Conservation (phyloP, 2,329 filamentous ascomycete species). For the Fusarium sp. region DNA sequence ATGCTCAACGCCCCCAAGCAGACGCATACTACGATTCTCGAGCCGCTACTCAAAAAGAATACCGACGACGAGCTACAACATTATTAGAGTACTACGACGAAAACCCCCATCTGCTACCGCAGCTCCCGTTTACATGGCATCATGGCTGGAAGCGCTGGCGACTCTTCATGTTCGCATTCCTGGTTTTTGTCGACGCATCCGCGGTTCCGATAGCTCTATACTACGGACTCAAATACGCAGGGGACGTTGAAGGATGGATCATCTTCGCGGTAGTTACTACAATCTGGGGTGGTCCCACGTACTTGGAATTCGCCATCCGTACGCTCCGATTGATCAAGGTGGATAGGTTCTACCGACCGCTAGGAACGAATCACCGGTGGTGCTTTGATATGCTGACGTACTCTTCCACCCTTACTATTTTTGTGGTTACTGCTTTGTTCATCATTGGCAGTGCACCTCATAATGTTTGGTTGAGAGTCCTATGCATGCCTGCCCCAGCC, state of each 20-base stretch:
- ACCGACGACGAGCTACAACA: slow-evolving; percentile 50
- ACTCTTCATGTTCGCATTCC: slow-evolving; percentile 60
- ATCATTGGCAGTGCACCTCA: slow-evolving; percentile 64
- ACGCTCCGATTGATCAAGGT: slow-evolving; percentile 61
- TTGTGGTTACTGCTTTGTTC: slow-evolving; percentile 61
- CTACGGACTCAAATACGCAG: slow-evolving; percentile 61
- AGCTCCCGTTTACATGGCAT: slow-evolving; percentile 57
- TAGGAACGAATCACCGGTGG: slow-evolving; percentile 61
- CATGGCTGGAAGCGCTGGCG: slow-evolving; percentile 56
- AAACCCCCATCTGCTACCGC: slow-evolving; percentile 53
- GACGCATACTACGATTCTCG: slow-evolving; percentile 56
- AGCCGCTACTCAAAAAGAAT: slow-evolving; percentile 52
- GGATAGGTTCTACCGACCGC: slow-evolving; percentile 62
- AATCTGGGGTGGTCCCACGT: slow-evolving; percentile 67
- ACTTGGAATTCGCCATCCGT: slow-evolving; percentile 63
- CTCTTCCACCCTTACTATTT: slow-evolving; percentile 60
- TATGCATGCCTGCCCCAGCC: slow-evolving; percentile 64
- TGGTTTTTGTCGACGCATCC: slow-evolving; percentile 59
- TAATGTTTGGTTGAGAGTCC: slow-evolving; percentile 60
- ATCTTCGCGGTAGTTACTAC: slow-evolving; percentile 66
- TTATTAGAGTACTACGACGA: slow-evolving; percentile 56
- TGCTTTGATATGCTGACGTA: slow-evolving; percentile 63
- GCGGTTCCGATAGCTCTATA: slow-evolving; percentile 63
- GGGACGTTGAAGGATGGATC: slow-evolving; percentile 54
- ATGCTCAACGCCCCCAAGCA: slow-evolving; percentile 50